Base-by-base conservation (phyloP, 257 asterid species). In the Lantana camara region DNA sequence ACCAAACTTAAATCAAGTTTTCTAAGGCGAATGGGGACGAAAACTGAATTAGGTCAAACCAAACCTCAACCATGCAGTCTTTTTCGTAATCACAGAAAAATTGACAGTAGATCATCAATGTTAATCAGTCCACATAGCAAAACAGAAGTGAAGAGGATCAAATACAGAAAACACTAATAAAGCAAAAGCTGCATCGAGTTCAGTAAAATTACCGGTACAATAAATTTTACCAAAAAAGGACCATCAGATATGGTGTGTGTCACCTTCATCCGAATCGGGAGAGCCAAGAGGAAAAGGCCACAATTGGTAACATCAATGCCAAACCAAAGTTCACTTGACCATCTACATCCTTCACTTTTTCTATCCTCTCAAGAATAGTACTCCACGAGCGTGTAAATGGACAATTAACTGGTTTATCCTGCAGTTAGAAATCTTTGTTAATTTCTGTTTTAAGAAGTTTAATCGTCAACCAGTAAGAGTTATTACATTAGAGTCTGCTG, bases 371-470 rank as follows among this genome's bases (percentile, higher is more conserved):
- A 57, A 78, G 70, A 66, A 87, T 32, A 21, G 75, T 61, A 72
- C 69, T 77, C 90, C 85, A 77, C 52, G 78, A 71, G 20, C 64
- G 83, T n/a, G 95, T 82, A 68, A 84, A 80, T 46, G 97, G 97
- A 77, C 95, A 87, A 59, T 53, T 57, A 38, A 47, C 75, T 49
- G 76, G 75, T 79, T 76, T 70, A 48, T 60, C 86, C 95, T 85
- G 87, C 70, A 57, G 64, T 51, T 60, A 22, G 27, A 27, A 70
- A 45, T 40, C 44, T 49, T 71, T 9, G 37, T 73, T 35, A 76
- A 55, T 51, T 66, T 60, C 48, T 56, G 34, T 41, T 34, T 23
- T 17, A 60, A 46, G 11, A 41, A 41, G 34, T 54, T 53, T 19
- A 38, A 13, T 20, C 19, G 40, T 11, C 30, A 56, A 64, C 14